Evolutionary conservation across 2,329 filamentous ascomycete genomes (phyloP), one percentile per base, ranked within the genome.

Genomic region (Paracoccidioides lutzii): DNA sequence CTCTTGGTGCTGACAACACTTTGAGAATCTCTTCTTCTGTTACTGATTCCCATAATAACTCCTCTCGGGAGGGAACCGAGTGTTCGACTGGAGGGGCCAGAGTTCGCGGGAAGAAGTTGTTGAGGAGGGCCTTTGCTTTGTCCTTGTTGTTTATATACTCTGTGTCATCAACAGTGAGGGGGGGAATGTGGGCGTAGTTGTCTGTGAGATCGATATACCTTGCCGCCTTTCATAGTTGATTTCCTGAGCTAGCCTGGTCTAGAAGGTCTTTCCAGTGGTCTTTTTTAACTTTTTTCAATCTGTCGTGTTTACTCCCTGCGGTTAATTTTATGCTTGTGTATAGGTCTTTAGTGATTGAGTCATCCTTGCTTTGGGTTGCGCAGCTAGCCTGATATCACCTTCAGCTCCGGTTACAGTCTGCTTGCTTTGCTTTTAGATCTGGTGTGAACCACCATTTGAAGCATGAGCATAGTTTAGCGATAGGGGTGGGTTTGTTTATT

Each of bases 381-480:
- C 56, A 22, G 58, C 55, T 62, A 0, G 30, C 44, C 32, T 66
- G 58, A 57, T 55, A 66, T 52, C 32, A 61, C 32, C 63, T 45
- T 32, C 58, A 58, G 32, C 59, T 14, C 44, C 58, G 35, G 38
- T 66, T 66, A 4, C 61, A 59, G 35, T 59, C 53, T 6, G 38
- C 45, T 30, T 64, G 59, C 53, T 67, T 55, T 5, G 42, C 40
- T 35, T 67, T 67, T 7, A 65, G 58, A 3, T 59, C 61, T 0
- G 57, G 60, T 2, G 59, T 64, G 37, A 65, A 66, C 62, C 59
- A 65, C 33, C 57, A 30, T 46, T 67, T 66, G 2, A 59, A 59
- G 55, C 66, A 67, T 41, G 56, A 57, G 8, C 41, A 57, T 33
- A 55, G 54, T 32, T 42, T 54, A 14, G 49, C 30, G 14, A 49